Evolutionary conservation across 2,329 filamentous ascomycete species (phyloP).

Genomic region (Periconia digitata): DNA sequence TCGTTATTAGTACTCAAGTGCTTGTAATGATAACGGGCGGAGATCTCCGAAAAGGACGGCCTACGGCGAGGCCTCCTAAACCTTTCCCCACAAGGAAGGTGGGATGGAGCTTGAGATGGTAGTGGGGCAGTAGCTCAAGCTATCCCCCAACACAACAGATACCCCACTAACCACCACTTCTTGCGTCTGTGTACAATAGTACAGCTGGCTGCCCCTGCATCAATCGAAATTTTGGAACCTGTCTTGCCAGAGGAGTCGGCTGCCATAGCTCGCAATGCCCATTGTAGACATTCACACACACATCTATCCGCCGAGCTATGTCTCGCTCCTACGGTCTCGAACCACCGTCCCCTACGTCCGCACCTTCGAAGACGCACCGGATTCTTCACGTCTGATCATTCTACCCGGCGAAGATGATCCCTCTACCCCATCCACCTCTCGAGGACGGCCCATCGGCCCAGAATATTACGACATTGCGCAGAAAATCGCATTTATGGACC

Average conservation of each 20-base stretch:
- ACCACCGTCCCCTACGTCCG: conserved; percentile 70
- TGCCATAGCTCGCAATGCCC: conserved; percentile 30
- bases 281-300: conserved; percentile 65
- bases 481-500: conserved; percentile 87
- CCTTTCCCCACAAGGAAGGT: conserved; percentile 27
- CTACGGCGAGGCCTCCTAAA: not conserved
- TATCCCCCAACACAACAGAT: not conserved
- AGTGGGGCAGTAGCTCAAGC: conserved; percentile 19
- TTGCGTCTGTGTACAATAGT: not conserved
- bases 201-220: not conserved
- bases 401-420: conserved; percentile 60
- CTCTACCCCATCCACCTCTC: conserved; percentile 54
- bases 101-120: conserved; percentile 24
- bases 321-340: conserved; percentile 58
- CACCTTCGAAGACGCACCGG: conserved; percentile 56
- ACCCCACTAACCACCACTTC: not conserved
- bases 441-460: conserved; percentile 78
- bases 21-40: not conserved
- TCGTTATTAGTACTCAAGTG: too few species aligned
- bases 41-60: not conserved
- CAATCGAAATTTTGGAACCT: not conserved
- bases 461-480: conserved; percentile 79
- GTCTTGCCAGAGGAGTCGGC: not conserved
- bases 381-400: conserved; percentile 67
- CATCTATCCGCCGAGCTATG: conserved; percentile 63